phyloP scores from a whole-genome alignment of 2,329 filamentous ascomycete genomes.

The Botrytis elliptica region DNA sequence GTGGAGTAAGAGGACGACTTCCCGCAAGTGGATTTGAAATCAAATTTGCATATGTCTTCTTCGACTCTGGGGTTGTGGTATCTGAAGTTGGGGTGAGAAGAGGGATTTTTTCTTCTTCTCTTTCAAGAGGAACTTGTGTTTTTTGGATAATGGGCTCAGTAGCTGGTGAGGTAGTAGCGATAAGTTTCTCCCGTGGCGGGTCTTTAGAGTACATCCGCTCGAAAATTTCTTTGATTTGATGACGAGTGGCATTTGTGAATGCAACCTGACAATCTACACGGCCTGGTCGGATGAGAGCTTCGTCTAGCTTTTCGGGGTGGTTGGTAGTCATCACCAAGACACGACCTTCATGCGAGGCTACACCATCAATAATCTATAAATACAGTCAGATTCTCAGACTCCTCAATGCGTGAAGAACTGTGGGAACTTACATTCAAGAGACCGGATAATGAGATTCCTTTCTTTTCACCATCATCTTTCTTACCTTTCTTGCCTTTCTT shows the following conservation, averaged over 20 bases:
- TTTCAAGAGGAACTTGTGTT: slow-evolving; percentile 7
- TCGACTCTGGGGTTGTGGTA: neutral
- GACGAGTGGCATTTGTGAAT: slow-evolving; percentile 57
- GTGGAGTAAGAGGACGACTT: slow-evolving; percentile 25
- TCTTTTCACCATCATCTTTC: slow-evolving; percentile 30
- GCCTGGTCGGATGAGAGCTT: slow-evolving; percentile 71
- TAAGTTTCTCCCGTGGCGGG: slow-evolving; percentile 29
- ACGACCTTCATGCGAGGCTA: slow-evolving; percentile 74
- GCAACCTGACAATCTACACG: slow-evolving; percentile 68
- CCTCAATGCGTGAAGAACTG: neutral
- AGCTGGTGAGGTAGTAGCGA: slow-evolving; percentile 28
- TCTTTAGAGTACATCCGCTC: slow-evolving; percentile 56
- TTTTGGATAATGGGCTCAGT: neutral
- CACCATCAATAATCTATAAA: slow-evolving; percentile 44
- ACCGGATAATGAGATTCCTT: slow-evolving; percentile 70
- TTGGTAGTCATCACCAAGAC: slow-evolving; percentile 84
- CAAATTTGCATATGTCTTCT: neutral
- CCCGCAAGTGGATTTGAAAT: neutral
- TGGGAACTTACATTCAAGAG: slow-evolving; percentile 59
- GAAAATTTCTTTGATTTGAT: slow-evolving; percentile 58
- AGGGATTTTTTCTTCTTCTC: slow-evolving; percentile 5
- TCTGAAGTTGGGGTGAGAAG: neutral
- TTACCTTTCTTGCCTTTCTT: slow-evolving; percentile 2
- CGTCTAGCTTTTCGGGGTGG: slow-evolving; percentile 68
- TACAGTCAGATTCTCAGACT: slow-evolving; percentile 11